Evolutionary conservation across 164 flowering plant species (phyloP).

Genomic region (Nelumbo lutea): DNA sequence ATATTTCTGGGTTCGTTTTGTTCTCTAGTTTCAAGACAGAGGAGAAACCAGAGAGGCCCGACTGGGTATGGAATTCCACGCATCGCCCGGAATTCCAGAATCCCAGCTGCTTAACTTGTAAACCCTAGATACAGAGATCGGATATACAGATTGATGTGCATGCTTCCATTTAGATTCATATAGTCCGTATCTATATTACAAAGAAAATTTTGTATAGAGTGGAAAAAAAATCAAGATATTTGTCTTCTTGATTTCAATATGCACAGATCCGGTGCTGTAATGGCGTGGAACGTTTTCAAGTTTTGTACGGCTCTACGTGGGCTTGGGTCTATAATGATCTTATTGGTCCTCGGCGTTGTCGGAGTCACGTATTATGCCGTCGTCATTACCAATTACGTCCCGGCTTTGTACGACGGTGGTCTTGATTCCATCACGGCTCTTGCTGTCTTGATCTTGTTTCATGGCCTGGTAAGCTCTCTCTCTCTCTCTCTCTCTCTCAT

Average conservation of each 20-base stretch:
- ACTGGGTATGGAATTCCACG: slow-evolving; percentile 3
- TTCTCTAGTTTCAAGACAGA: not conserved
- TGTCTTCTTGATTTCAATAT: slow-evolving; percentile 20
- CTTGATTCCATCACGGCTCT: slow-evolving; percentile 51
- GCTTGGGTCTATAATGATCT: slow-evolving; percentile 91
- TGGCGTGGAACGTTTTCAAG: slow-evolving; percentile 40
- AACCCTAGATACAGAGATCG: not conserved
- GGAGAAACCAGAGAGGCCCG: not conserved
- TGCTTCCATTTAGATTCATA: too few relatives aligned
- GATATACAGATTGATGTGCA: not conserved
- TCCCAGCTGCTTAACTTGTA: not conserved
- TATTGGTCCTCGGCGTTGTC: slow-evolving; percentile 84
- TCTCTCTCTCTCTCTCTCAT: not conserved
- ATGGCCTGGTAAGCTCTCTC: slow-evolving; percentile 47
- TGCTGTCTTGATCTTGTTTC: slow-evolving; percentile 62
- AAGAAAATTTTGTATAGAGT: not conserved
- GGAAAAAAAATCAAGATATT: not conserved
- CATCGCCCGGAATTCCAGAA: not conserved
- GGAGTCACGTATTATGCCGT: slow-evolving; percentile 88
- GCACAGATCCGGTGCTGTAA: slow-evolving; percentile 68
- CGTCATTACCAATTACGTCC: slow-evolving; percentile 73
- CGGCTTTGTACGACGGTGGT: slow-evolving; percentile 55
- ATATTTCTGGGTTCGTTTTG: too few relatives aligned
- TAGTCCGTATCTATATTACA: not conserved
- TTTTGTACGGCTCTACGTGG: slow-evolving; percentile 35